Base-by-base conservation (phyloP, 2,329 filamentous ascomycete species). In the Fusarium begoniae region DNA sequence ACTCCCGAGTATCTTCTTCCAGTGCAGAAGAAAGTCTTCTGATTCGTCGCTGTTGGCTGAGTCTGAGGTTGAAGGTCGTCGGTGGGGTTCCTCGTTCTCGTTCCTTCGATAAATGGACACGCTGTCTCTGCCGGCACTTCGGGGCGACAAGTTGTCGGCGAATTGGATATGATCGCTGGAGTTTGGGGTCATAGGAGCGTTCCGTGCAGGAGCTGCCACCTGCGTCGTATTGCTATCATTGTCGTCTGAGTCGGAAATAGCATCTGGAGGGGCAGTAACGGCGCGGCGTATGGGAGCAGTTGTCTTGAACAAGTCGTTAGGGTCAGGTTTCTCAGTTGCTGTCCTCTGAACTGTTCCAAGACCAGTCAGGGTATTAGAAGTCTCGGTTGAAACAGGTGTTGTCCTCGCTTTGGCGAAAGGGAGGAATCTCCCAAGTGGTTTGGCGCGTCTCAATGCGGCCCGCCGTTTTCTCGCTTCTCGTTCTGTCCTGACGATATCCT, bases 401-500 rank as follows among this genome's bases (percentile, higher is more conserved):
- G 77, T 62, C 50, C 71, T 77, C 41, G 66, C 71, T 43, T 68
- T 79, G 38, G 73, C 54, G 20, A 78, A 72, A 13, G 75, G 57
- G 26, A 79, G 55, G 26, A 75, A 72, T n/a, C 66, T 61, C 32
- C 71, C 68, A 37, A 78, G 58, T 22, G 64, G 50, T 12, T 63
- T 58, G 18, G 71, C 65, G 22, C 68, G 69, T 43, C 73, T 75
- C 18, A 78, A 54, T 17, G 63, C 70, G 38, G 60, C 59, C 18
- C 70, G 74, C 17, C 70, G 70, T 55, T 67, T 77, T 57, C 74
- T 71, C 38, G 77, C 79, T 59, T 83, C 81, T 37, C 81, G 79
- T 66, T 85, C 81, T 53, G 80, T 79, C 72, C 84, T 79, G 5
- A 87, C 86, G 63, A 92, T 85, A 48, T 85, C 82, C 63, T 87